These are phyloP conservation scores for Leishmania tarentolae DNA, from an alignment of 208 protist species.

Conservation along the genomic window DNA sequence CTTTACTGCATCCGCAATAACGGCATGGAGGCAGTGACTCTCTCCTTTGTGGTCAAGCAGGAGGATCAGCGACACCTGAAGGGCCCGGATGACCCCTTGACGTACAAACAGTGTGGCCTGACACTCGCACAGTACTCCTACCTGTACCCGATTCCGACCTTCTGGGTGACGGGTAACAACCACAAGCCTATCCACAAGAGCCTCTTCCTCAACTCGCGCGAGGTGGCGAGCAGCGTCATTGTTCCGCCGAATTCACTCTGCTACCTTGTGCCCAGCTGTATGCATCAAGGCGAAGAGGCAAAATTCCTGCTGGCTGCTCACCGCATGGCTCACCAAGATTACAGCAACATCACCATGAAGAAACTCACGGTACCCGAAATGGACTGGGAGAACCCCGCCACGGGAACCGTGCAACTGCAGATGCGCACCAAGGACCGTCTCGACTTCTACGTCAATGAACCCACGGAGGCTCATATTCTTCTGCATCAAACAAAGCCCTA, in stretches of 20 bases:
- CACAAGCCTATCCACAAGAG: constrained; percentile 75
- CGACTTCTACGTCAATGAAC: constrained; percentile 80
- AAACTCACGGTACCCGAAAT: constrained; percentile 49
- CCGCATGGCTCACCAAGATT: constrained; percentile 44
- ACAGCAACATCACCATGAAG: constrained; percentile 45
- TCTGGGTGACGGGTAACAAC: constrained; percentile 79
- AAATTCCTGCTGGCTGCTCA: constrained; percentile 57
- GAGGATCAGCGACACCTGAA: constrained; percentile 64
- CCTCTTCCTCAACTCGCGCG: constrained; percentile 79
- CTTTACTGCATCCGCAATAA: constrained; percentile 78
- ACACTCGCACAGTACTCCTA: constrained; percentile 53
- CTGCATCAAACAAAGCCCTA: constrained; percentile 66
- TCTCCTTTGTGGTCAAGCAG: constrained; percentile 67
- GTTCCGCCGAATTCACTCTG: constrained; percentile 64
- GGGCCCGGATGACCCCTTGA: constrained; percentile 37
- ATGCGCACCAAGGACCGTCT: constrained; percentile 62
- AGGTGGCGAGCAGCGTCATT: constrained; percentile 60
- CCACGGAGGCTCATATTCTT: constrained; percentile 73
- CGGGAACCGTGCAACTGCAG: constrained; percentile 41
- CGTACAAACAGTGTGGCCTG: constrained; percentile 75
- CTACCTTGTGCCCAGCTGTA: constrained; percentile 76
- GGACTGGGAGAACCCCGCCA: constrained; percentile 48
- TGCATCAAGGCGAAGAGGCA: constrained; percentile 52
- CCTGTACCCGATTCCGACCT: constrained; percentile 48
- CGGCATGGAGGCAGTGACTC: constrained; percentile 34